Conservation (phyloP, 1,284 basidiomycete genomes). For the Trichosporon inkin region DNA sequence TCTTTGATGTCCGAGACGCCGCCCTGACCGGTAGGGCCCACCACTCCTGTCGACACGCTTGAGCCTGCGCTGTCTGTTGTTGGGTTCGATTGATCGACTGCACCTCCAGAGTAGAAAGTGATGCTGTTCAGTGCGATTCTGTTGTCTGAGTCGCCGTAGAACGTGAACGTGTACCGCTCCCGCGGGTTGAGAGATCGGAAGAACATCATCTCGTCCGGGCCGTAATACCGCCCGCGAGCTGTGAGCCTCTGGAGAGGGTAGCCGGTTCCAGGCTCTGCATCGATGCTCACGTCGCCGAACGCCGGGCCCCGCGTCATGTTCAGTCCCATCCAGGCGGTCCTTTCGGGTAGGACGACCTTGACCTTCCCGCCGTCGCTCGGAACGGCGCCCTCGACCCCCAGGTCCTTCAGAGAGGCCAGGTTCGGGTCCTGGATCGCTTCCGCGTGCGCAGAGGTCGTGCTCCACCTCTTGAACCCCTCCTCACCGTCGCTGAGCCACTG, state of each 20-base stretch:
- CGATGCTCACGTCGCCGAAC: neutral
- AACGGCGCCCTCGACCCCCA: neutral
- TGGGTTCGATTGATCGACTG: neutral
- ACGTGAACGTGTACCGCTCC: neutral
- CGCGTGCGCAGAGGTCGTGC: neutral
- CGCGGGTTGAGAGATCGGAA: neutral
- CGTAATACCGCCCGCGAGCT: neutral
- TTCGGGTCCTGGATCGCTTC: neutral
- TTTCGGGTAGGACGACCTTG: neutral
- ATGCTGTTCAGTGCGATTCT: neutral
- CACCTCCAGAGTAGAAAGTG: neutral
- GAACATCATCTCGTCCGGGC: neutral
- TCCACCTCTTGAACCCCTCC: neutral
- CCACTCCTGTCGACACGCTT: too few relatives aligned
- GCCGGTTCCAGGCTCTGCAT: neutral
- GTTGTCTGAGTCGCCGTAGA: neutral
- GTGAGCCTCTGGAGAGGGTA: neutral
- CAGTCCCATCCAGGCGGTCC: neutral
- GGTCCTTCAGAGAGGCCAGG: neutral
- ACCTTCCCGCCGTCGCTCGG: neutral
- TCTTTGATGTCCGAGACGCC: too few relatives aligned
- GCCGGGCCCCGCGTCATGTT: neutral
- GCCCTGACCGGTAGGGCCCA: too few relatives aligned
- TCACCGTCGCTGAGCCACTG: neutral
- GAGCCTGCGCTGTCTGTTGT: too few relatives aligned